Conservation (phyloP, 352 stramenopile genomes). For the Phytophthora podocarpi region DNA sequence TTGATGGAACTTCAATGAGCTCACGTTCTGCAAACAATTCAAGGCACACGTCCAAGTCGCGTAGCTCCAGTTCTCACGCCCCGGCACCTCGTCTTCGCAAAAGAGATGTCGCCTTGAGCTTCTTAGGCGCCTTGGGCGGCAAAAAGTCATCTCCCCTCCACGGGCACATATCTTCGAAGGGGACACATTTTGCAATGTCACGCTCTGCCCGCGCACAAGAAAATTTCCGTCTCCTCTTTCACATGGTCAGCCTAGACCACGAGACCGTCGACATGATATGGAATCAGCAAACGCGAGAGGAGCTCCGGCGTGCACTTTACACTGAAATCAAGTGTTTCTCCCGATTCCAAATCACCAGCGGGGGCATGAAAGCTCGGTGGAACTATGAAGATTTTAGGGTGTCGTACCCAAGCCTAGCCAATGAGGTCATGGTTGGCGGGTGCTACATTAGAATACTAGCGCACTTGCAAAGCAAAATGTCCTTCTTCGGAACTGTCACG, state of each 20-base stretch:
- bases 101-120: constrained; percentile 68
- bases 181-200: constrained; percentile 22
- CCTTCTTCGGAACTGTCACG: constrained; percentile 42
- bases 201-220: constrained; percentile 55
- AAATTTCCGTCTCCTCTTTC: constrained; percentile 96
- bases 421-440: constrained; percentile 89
- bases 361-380: constrained; percentile 87
- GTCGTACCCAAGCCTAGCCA: constrained; percentile 86
- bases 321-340: constrained; percentile 85
- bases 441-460: constrained; percentile 89
- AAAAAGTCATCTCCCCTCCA: constrained; percentile 22
- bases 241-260: constrained; percentile 93
- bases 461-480: constrained; percentile 53
- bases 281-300: constrained; percentile 89
- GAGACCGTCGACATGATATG: constrained; percentile 93
- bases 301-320: constrained; percentile 88
- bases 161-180: constrained; percentile 22
- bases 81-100: constrained; percentile 53
- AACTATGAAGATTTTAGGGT: constrained; percentile 97
- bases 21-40: constrained; percentile 15
- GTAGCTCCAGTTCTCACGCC: constrained; percentile 15
- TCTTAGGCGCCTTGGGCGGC: constrained; percentile 32
- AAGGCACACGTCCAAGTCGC: constrained; percentile 13
- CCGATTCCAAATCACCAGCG: constrained; percentile 70
- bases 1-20: constrained; percentile 16